Evolutionary conservation across 1,139 yeast genomes (phyloP).

Genomic region (Lodderomyces oxycetoniae): DNA sequence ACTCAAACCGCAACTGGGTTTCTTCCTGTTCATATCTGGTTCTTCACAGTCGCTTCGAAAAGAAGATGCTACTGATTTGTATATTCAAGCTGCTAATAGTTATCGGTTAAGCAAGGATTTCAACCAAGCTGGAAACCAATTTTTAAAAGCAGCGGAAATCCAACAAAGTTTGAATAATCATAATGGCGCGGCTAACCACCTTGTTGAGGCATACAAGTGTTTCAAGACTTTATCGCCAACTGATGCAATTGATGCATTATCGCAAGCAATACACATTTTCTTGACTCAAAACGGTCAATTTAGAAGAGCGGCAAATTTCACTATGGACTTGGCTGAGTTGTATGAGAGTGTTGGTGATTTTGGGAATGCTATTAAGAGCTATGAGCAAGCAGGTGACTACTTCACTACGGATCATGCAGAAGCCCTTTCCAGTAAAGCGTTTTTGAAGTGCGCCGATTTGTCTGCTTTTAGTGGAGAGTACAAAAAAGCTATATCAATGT

Average conservation of each 20-base stretch:
- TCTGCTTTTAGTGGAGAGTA: slow-evolving; percentile 73
- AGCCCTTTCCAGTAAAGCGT: slow-evolving; percentile 85
- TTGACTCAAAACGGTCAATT: slow-evolving; percentile 85
- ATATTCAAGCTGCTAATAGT: slow-evolving; percentile 84
- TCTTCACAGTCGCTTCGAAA: slow-evolving; percentile 59
- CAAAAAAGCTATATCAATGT: slow-evolving; percentile 66
- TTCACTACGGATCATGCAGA: slow-evolving; percentile 90
- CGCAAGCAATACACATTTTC: slow-evolving; percentile 75
- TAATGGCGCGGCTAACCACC: slow-evolving; percentile 89
- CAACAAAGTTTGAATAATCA: slow-evolving; percentile 72
- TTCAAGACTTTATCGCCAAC: slow-evolving; percentile 68
- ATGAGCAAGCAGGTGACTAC: slow-evolving; percentile 96
- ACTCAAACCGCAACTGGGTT: slow-evolving; percentile 65
- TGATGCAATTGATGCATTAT: slow-evolving; percentile 75
- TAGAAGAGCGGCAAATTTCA: slow-evolving; percentile 92
- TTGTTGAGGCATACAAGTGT: slow-evolving; percentile 88
- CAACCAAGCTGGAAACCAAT: slow-evolving; percentile 72
- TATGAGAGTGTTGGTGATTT: slow-evolving; percentile 71
- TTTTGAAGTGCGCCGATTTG: slow-evolving; percentile 84
- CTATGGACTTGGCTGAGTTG: slow-evolving; percentile 82
- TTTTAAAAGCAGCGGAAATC: slow-evolving; percentile 78
- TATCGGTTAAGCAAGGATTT: slow-evolving; percentile 73
- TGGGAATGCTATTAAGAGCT: slow-evolving; percentile 66
- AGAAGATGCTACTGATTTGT: slow-evolving; percentile 92
- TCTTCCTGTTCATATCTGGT: slow-evolving; percentile 66